A percentile compares a stretch with the other conserved stretches of the same genome.
phyloP scores from a whole-genome alignment of 2,329 filamentous ascomycete genomes.

The Verruconis gallopava region DNA sequence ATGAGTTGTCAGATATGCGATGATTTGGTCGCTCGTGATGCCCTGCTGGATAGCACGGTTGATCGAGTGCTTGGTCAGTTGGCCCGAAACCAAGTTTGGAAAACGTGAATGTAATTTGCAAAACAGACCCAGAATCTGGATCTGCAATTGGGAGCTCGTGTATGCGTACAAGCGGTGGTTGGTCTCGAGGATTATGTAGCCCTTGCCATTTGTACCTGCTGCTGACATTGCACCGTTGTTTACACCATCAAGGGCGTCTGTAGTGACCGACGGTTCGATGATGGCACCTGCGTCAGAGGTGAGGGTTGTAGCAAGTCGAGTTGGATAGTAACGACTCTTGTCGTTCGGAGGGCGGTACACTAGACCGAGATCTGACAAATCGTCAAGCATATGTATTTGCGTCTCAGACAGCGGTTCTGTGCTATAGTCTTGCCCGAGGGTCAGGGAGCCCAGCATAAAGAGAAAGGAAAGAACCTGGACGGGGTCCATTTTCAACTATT shows the following conservation, averaged over 20 bases:
- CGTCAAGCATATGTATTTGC: conserved; percentile 78
- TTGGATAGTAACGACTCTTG: conserved; percentile 62
- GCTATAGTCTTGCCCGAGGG: conserved; percentile 83
- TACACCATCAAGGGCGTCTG: conserved; percentile 28
- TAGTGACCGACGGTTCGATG: conserved; percentile 54
- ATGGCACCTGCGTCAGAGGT: conserved; percentile 65
- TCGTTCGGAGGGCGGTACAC: conserved; percentile 49
- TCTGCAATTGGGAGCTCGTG: conserved; percentile 85
- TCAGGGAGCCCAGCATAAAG: conserved; percentile 85
- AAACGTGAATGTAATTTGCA: conserved; percentile 79
- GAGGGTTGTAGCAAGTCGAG: conserved; percentile 82
- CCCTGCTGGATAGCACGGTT: conserved; percentile 76
- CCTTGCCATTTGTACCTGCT: conserved; percentile 39
- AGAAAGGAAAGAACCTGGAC: conserved; percentile 94
- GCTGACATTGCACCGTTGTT: conserved; percentile 22
- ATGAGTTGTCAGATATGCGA: conserved; percentile 81
- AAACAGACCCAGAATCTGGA: conserved; percentile 86
- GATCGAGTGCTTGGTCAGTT: conserved; percentile 78
- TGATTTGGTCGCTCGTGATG: conserved; percentile 91
- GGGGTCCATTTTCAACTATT: conserved; percentile 56
- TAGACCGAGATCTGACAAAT: conserved; percentile 83
- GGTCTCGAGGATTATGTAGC: conserved; percentile 92
- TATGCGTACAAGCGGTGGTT: conserved; percentile 98
- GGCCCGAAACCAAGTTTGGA: conserved; percentile 85
- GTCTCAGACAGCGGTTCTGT: conserved; percentile 70